Evolutionary conservation across 768 basidiomycete species (phyloP).

Genomic region (Lactifluus piperatus): DNA sequence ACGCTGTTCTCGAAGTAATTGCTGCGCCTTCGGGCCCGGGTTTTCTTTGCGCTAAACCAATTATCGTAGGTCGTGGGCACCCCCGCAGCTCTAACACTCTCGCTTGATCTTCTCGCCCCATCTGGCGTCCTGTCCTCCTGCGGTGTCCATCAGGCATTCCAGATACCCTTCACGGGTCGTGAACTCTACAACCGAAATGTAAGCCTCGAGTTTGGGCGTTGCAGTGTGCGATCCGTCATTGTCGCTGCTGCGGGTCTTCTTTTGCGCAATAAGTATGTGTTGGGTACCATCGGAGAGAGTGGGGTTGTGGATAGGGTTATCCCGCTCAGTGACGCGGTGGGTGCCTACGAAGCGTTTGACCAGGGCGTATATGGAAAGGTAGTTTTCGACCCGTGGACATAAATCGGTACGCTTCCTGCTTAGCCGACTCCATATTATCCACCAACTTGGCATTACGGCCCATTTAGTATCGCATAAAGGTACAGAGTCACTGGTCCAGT

Average conservation of each 20-base stretch:
- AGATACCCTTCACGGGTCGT: conserved; percentile 45
- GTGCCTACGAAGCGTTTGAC: conserved; percentile 60
- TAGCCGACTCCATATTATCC: neutral
- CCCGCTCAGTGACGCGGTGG: conserved; percentile 44
- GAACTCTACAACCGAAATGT: conserved; percentile 71
- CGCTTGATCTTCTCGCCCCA: conserved; percentile 63
- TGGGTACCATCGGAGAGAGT: conserved; percentile 58
- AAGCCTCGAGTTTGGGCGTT: conserved; percentile 72
- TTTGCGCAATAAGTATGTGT: conserved; percentile 60
- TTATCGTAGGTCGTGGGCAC: conserved; percentile 57
- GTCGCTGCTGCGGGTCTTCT: conserved; percentile 62
- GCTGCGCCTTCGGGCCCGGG: conserved; percentile 5
- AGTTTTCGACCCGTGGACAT: conserved; percentile 62
- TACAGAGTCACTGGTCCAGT: conserved; percentile 15
- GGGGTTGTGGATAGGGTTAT: conserved; percentile 67
- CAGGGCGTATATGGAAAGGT: conserved; percentile 68
- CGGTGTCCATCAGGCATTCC: conserved; percentile 53
- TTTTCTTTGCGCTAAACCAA: neutral
- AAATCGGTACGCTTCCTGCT: conserved; percentile 9
- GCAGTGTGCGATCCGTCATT: conserved; percentile 72
- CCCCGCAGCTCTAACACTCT: conserved; percentile 49
- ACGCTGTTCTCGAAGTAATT: conserved; percentile 56
- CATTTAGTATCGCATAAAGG: conserved; percentile 1
- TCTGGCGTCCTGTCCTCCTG: conserved; percentile 73
- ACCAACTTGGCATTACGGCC: conserved; percentile 1